A percentile compares a stretch with the other conserved stretches of the same genome.
These are phyloP conservation scores for Rhynchosporium graminicola DNA, from an alignment of 2,329 filamentous ascomycete genomes.

Conservation along the genomic window DNA sequence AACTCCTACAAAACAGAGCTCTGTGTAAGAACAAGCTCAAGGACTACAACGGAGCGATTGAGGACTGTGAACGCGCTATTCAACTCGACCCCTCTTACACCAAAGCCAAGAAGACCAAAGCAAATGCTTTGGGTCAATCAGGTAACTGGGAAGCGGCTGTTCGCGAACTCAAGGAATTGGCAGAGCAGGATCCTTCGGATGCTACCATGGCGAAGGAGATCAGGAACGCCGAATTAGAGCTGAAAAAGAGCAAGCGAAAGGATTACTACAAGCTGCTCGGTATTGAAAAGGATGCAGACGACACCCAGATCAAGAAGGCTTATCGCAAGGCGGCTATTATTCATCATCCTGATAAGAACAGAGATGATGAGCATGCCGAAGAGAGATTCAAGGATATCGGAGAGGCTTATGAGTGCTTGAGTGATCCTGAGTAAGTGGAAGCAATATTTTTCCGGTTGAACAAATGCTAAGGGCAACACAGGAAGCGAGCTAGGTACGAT, in stretches of 20 bases:
- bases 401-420: conserved; percentile 94
- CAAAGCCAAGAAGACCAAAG: conserved; percentile 92
- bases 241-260: conserved; percentile 97
- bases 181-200: conserved; percentile 82
- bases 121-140: conserved; percentile 81
- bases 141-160: conserved; percentile 93
- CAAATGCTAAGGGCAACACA: conserved; percentile 46
- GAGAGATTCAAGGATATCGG: conserved; percentile 97
- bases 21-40: conserved; percentile 82
- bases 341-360: conserved; percentile 98
- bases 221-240: conserved; percentile 84
- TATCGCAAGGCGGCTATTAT: conserved; percentile 94
- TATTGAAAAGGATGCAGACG: conserved; percentile 80
- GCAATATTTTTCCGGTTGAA: neutral
- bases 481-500: conserved; percentile 88
- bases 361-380: conserved; percentile 78
- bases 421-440: conserved; percentile 78
- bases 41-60: conserved; percentile 77
- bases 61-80: conserved; percentile 83
- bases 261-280: conserved; percentile 99
- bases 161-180: conserved; percentile 82
- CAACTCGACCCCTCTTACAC: conserved; percentile 79
- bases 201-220: conserved; percentile 80
- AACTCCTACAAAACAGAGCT: conserved; percentile 91
- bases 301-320: conserved; percentile 90